These are phyloP conservation scores for Pelargonium citronellum DNA, from an alignment of 441 rosid species.

Conservation along the genomic window DNA sequence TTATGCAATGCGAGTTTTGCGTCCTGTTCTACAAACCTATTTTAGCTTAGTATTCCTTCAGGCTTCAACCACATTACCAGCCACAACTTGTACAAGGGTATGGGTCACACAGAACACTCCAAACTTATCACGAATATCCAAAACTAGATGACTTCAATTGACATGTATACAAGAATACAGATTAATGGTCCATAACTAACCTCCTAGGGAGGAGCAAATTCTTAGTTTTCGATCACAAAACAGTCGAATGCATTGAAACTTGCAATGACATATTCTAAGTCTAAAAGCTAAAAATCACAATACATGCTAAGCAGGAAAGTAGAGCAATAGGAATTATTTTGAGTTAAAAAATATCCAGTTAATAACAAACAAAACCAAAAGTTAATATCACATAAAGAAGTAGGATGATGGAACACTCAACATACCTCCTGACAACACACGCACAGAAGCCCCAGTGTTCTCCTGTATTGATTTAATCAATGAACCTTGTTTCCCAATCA, in stretches of 20 bases:
- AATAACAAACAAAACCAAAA: not conserved
- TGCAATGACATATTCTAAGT: not conserved
- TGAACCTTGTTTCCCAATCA: conserved; percentile 87
- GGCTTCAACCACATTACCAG: not conserved
- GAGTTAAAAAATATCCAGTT: not conserved
- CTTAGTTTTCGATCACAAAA: not conserved
- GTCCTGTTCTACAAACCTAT: not conserved
- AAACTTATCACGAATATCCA: not conserved
- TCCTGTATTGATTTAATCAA: conserved; percentile 71
- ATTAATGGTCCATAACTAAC: not conserved
- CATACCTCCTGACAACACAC: conserved; percentile 69
- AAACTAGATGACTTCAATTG: not conserved
- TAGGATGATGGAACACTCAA: not conserved
- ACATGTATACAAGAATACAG: not conserved
- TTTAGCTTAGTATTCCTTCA: not conserved
- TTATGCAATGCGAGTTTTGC: too few species aligned
- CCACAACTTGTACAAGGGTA: not conserved
- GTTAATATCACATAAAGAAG: not conserved
- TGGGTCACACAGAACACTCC: not conserved
- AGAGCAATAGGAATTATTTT: not conserved
- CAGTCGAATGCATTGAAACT: not conserved
- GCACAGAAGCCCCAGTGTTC: conserved; percentile 62
- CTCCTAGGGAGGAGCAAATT: not conserved
- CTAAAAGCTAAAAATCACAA: not conserved
- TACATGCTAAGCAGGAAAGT: not conserved